These are phyloP conservation scores for Marasmius fiardii DNA, from an alignment of 1,284 basidiomycete genomes.

Conservation along the genomic window DNA sequence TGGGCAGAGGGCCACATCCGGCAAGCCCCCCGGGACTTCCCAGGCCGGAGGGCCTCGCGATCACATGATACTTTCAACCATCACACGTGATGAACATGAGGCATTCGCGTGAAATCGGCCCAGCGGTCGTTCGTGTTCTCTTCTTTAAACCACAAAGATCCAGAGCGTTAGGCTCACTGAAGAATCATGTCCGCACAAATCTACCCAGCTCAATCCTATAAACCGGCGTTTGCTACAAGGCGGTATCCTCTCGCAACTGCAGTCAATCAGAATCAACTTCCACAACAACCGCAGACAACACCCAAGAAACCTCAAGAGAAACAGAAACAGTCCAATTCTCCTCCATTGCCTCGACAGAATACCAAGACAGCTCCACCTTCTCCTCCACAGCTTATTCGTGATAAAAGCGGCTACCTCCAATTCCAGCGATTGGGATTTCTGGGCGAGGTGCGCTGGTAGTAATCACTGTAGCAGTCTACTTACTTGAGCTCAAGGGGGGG, in stretches of 20 bases:
- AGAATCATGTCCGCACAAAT: slow-evolving; percentile 29
- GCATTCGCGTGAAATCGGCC: not conserved
- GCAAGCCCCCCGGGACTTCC: too few species aligned
- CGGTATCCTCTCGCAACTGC: slow-evolving; percentile 34
- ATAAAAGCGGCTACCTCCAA: slow-evolving; percentile 54
- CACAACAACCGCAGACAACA: slow-evolving; percentile 24
- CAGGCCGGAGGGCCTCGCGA: too few species aligned
- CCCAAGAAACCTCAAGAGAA: slow-evolving; percentile 25
- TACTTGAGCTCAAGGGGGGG: slow-evolving; percentile 58
- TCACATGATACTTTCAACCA: not conserved
- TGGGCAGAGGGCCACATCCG: too few species aligned
- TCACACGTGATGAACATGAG: not conserved
- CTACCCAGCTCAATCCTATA: slow-evolving; percentile 31
- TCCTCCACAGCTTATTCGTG: slow-evolving; percentile 75
- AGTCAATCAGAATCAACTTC: slow-evolving; percentile 29
- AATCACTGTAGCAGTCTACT: slow-evolving; percentile 1
- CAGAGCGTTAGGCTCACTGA: slow-evolving; percentile 37
- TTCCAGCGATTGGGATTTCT: slow-evolving; percentile 77
- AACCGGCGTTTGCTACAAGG: slow-evolving; percentile 19
- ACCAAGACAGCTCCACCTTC: slow-evolving; percentile 79
- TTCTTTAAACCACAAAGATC: not conserved
- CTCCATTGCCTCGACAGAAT: slow-evolving; percentile 74
- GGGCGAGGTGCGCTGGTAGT: slow-evolving; percentile 66
- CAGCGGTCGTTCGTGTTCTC: not conserved
- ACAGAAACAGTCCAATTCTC: slow-evolving; percentile 41